Conservation (phyloP, 139 green algal genomes). For the Chlorella sp. region DNA sequence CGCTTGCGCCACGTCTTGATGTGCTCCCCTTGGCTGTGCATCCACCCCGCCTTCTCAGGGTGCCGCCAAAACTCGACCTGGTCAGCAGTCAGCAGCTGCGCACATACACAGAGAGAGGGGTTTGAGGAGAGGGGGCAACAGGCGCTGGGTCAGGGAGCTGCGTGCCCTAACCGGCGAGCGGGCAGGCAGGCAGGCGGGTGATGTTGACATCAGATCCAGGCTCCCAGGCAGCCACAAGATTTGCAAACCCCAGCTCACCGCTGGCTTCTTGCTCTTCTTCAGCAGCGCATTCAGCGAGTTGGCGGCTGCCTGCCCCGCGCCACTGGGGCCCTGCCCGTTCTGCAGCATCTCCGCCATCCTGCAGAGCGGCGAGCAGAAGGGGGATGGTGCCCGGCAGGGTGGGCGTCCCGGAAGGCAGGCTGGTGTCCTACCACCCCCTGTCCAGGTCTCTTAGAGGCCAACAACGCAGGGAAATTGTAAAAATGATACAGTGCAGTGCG, state of each 20-base stretch:
- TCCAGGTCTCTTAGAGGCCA: too few species aligned
- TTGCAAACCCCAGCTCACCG: not conserved
- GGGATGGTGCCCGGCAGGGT: not conserved
- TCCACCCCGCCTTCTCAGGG: slow-evolving; percentile 89
- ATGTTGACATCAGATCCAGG: not conserved
- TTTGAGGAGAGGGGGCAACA: not conserved
- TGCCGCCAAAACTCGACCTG: slow-evolving; percentile 90
- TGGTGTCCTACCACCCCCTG: too few species aligned
- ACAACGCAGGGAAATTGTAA: too few species aligned
- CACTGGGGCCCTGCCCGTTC: slow-evolving; percentile 49
- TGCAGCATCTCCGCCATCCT: slow-evolving; percentile 87
- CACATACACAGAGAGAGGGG: not conserved
- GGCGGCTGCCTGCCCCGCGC: slow-evolving; percentile 59
- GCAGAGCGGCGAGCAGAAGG: too few species aligned
- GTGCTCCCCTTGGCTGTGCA: slow-evolving; percentile 88
- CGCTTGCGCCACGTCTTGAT: slow-evolving; percentile 89
- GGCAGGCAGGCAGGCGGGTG: not conserved
- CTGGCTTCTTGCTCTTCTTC: slow-evolving; percentile 46
- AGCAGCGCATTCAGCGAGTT: slow-evolving; percentile 66
- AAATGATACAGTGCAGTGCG: too few species aligned
- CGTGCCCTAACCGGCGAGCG: not conserved
- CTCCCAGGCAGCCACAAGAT: not conserved
- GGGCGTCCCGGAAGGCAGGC: not conserved
- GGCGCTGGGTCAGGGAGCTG: not conserved
- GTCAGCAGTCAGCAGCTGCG: slow-evolving; percentile 74